These are phyloP conservation scores for Oryza glumipatula DNA, from an alignment of 176 grass and related monocot genomes.

Conservation along the genomic window DNA sequence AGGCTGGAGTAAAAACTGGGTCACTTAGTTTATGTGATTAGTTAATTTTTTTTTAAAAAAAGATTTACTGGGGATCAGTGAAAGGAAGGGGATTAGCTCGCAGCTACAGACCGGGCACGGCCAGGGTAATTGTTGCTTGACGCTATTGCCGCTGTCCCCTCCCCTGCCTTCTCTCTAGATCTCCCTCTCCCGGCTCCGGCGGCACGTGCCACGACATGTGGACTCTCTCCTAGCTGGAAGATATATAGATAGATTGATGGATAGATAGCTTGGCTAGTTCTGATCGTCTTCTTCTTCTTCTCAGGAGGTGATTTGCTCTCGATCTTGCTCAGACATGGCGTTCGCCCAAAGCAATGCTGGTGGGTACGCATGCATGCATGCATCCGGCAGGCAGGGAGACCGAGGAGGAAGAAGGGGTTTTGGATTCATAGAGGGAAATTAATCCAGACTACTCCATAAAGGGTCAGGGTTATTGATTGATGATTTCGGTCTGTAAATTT, in stretches of 20 bases:
- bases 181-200: neutral
- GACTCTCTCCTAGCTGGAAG: neutral
- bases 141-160: constrained; percentile 23
- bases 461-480: no score
- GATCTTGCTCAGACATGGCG: neutral
- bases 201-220: neutral
- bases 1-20: neutral
- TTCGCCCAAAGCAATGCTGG: no score
- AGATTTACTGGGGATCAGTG: constrained; percentile 7
- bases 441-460: no score
- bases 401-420: no score
- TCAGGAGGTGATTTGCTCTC: neutral
- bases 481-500: no score
- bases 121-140: constrained; percentile 34
- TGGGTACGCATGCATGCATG: neutral
- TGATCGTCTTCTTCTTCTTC: neutral
- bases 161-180: no score
- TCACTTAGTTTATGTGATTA: neutral
- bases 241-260: neutral
- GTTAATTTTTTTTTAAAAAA: neutral
- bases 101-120: neutral
- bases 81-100: neutral
- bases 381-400: no score
- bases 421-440: no score
- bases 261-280: neutral